Percentiles rank a stretch among this genome's conserved stretches.
Conservation (phyloP, 2,329 filamentous ascomycete genomes). For the Hirsutella rhossiliensis region DNA sequence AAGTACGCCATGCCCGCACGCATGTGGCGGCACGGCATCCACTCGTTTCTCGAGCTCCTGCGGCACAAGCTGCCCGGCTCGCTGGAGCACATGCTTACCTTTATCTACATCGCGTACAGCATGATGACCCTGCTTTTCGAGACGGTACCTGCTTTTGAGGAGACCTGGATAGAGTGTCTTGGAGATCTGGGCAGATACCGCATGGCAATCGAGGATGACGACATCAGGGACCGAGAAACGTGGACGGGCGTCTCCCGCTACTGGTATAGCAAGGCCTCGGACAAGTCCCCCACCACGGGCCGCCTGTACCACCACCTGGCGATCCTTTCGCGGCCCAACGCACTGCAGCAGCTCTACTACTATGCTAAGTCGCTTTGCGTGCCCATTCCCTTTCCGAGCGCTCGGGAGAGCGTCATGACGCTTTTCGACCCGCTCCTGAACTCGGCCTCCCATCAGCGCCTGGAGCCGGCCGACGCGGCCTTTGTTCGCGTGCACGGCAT, state of each 20-base stretch:
- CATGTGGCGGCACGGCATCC: constrained; percentile 92
- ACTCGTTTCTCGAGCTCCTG: constrained; percentile 68
- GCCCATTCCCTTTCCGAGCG: constrained; percentile 52
- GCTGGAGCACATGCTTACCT: constrained; percentile 80
- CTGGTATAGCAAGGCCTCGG: constrained; percentile 78
- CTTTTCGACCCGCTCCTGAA: constrained; percentile 49
- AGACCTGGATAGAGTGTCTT: constrained; percentile 89
- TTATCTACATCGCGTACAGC: constrained; percentile 79
- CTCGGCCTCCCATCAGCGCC: constrained; percentile 17
- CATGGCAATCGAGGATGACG: constrained; percentile 85
- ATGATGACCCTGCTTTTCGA: constrained; percentile 85
- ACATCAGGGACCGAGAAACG: constrained; percentile 60
- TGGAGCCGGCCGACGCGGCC: constrained; percentile 35
- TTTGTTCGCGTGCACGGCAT: constrained; percentile 55
- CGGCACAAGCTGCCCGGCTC: constrained; percentile 63
- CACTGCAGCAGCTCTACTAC: constrained; percentile 58
- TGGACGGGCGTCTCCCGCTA: constrained; percentile 72
- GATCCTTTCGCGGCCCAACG: constrained; percentile 59
- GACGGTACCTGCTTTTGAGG: constrained; percentile 68
- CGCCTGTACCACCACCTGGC: constrained; percentile 82
- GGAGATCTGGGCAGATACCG: constrained; percentile 73
- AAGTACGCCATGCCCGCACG: constrained; percentile 87
- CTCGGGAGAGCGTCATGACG: constrained; percentile 57
- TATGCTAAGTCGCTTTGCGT: constrained; percentile 63
- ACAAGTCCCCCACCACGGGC: constrained; percentile 63